Conservation (phyloP, 495 filamentous ascomycete genomes). For the Oleoguttula mirabilis region DNA sequence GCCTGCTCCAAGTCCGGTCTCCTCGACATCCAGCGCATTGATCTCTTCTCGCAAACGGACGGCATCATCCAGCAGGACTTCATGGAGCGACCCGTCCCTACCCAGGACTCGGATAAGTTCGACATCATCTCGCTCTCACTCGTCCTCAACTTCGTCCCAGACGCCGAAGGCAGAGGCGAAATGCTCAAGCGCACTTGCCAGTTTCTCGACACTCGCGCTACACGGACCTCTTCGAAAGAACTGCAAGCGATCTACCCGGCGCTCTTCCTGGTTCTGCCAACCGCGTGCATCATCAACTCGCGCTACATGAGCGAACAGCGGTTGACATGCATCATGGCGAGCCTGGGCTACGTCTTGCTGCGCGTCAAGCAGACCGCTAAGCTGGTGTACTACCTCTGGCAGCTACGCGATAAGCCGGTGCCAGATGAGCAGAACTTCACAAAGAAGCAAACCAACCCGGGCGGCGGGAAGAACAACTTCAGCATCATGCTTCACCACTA, state of each 20-base stretch:
- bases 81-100: constrained; percentile 73
- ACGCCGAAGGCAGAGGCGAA: constrained; percentile 59
- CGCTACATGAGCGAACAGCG: constrained; percentile 72
- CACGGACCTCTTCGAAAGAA: not conserved
- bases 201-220: constrained; percentile 41
- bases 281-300: constrained; percentile 82
- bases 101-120: constrained; percentile 49
- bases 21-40: constrained; percentile 74
- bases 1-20: constrained; percentile 58
- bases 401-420: constrained; percentile 28
- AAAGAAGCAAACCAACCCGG: constrained; percentile 66
- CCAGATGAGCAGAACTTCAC: constrained; percentile 36
- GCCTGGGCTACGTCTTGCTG: constrained; percentile 56
- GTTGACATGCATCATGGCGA: constrained; percentile 59
- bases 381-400: constrained; percentile 84
- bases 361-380: constrained; percentile 65
- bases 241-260: constrained; percentile 45
- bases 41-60: constrained; percentile 72
- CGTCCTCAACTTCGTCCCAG: constrained; percentile 87
- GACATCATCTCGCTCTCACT: constrained; percentile 88
- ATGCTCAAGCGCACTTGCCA: constrained; percentile 70
- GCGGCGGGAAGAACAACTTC: constrained; percentile 76
- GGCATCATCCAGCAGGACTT: constrained; percentile 84
- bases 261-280: constrained; percentile 82
- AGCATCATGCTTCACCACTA: too few species aligned